A percentile compares a stretch with the other conserved stretches of the same genome.
phyloP scores from a whole-genome alignment of 2,329 filamentous ascomycete genomes.

The Botrytis squamosa region DNA sequence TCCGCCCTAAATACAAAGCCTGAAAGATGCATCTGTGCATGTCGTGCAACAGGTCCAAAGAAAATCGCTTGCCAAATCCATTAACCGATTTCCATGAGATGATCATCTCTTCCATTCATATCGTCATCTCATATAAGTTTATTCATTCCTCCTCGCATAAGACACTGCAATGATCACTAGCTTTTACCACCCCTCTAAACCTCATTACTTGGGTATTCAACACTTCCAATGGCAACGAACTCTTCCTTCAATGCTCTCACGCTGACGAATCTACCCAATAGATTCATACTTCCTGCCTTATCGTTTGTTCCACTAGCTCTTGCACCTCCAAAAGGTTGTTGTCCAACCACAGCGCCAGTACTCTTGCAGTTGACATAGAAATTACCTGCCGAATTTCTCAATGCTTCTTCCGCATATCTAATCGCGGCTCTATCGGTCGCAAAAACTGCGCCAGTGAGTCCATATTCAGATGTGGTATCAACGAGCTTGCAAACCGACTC shows the following conservation, averaged over 20 bases:
- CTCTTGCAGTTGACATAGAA: slow-evolving; percentile 86
- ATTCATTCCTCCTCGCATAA: background rate
- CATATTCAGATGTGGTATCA: slow-evolving; percentile 73
- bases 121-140: background rate
- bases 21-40: slow-evolving; percentile 3
- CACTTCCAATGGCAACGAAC: slow-evolving; percentile 61
- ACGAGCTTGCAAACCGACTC: slow-evolving; percentile 59
- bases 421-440: slow-evolving; percentile 66
- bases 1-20: background rate
- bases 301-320: slow-evolving; percentile 70
- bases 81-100: background rate
- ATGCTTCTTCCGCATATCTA: slow-evolving; percentile 65
- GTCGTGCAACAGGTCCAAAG: background rate
- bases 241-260: slow-evolving; percentile 72
- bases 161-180: background rate
- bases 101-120: background rate
- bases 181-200: slow-evolving; percentile 22
- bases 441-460: slow-evolving; percentile 73
- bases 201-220: slow-evolving; percentile 72
- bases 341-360: slow-evolving; percentile 69
- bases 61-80: background rate
- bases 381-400: slow-evolving; percentile 74
- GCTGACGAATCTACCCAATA: slow-evolving; percentile 66
- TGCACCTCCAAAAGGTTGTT: slow-evolving; percentile 70
- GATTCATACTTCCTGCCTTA: slow-evolving; percentile 65